These are phyloP conservation scores for Heliamphora exappendiculata DNA, from an alignment of 148 eudicot species.

Conservation along the genomic window DNA sequence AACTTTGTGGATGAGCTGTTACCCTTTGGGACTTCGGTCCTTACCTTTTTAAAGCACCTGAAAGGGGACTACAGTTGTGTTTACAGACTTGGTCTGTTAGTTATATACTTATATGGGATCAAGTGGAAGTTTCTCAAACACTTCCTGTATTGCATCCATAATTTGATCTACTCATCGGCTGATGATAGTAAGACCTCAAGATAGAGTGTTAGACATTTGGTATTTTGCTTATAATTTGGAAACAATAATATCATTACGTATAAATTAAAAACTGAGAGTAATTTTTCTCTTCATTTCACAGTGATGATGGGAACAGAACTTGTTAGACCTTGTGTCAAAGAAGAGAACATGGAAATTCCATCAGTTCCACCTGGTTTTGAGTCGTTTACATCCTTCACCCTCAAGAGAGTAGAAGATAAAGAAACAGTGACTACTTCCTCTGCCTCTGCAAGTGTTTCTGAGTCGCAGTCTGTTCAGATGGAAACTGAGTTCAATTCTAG, in stretches of 20 bases:
- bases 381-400: slow-evolving; percentile 53
- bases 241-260: not conserved
- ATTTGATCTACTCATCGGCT: not conserved
- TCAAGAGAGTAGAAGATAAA: slow-evolving; percentile 47
- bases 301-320: slow-evolving; percentile 73
- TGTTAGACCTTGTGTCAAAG: slow-evolving; percentile 54
- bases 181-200: not conserved
- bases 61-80: not conserved
- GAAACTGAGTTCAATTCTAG: slow-evolving; percentile 28
- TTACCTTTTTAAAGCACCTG: not conserved
- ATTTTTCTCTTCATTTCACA: slow-evolving; percentile 20
- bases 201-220: slow-evolving; percentile 15
- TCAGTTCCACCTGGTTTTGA: slow-evolving; percentile 93
- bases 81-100: not conserved
- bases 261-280: not conserved
- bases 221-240: not conserved
- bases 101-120: slow-evolving; percentile 6
- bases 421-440: slow-evolving; percentile 39
- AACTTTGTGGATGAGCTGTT: not conserved
- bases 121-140: not conserved
- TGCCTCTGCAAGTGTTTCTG: slow-evolving; percentile 45
- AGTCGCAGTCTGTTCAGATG: slow-evolving; percentile 31
- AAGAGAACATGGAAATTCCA: slow-evolving; percentile 68
- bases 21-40: not conserved
- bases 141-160: not conserved